Percentiles rank a stretch among this genome's conserved stretches.
These are phyloP conservation scores for Vigna mungo DNA, from an alignment of 306 rosid species.

Conservation along the genomic window DNA sequence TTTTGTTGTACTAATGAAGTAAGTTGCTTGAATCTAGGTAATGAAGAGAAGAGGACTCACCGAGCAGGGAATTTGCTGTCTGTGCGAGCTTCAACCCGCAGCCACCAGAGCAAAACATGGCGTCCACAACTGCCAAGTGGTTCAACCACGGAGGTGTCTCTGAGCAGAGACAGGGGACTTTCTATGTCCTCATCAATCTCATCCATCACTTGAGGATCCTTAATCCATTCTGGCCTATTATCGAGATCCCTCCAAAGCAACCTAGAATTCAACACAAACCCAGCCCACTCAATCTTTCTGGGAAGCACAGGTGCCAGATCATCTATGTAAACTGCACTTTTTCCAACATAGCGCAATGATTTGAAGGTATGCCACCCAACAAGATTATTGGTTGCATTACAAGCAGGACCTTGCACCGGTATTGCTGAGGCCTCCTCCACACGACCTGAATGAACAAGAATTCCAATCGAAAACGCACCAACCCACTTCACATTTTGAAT, in stretches of 20 bases:
- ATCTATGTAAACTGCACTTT: constrained; percentile 72
- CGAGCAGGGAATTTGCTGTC: constrained; percentile 97
- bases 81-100: constrained; percentile 90
- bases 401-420: constrained; percentile 97
- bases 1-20: neutral
- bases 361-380: constrained; percentile 95
- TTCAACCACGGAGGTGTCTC: constrained; percentile 72
- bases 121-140: constrained; percentile 95
- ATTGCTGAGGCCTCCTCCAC: constrained; percentile 48
- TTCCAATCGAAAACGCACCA: constrained; percentile 93
- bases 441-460: constrained; percentile 70
- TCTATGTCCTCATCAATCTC: constrained; percentile 62
- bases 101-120: constrained; percentile 88
- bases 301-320: constrained; percentile 84
- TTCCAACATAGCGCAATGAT: constrained; percentile 62
- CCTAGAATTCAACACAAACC: constrained; percentile 88
- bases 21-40: constrained; percentile 12
- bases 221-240: constrained; percentile 85
- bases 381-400: constrained; percentile 75
- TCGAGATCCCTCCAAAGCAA: constrained; percentile 84
- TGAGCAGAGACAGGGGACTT: constrained; percentile 77
- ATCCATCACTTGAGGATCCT: constrained; percentile 65
- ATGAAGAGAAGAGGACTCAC: constrained; percentile 55
- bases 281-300: constrained; percentile 89
- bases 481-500: constrained; percentile 85